A percentile compares a stretch with the other conserved stretches of the same genome.
These are phyloP conservation scores for Wickerhamomyces sp. DNA, from an alignment of 1,139 yeast genomes.

Conservation along the genomic window DNA sequence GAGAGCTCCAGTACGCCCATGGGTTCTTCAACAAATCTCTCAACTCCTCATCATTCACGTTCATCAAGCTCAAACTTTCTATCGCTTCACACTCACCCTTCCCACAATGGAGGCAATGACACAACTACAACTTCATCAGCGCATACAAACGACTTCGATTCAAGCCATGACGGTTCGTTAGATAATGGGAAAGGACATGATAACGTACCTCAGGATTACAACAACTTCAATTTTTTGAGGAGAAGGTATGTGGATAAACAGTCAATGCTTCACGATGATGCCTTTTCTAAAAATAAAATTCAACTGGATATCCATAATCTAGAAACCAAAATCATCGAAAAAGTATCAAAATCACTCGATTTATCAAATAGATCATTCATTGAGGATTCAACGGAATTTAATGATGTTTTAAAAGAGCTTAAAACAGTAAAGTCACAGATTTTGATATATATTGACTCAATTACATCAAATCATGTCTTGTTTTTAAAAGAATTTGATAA, in stretches of 20 bases:
- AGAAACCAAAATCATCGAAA: not conserved
- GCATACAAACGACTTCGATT: not conserved
- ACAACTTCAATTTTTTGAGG: not conserved
- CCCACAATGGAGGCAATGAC: not conserved
- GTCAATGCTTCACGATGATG: not conserved
- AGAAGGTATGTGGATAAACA: too few relatives aligned
- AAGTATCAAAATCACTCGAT: not conserved
- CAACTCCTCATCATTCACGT: not conserved
- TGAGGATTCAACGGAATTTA: not conserved
- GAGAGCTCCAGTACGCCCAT: conserved; percentile 1
- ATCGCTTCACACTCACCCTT: not conserved
- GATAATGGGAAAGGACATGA: too few relatives aligned
- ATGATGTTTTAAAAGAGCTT: not conserved
- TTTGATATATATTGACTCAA: not conserved
- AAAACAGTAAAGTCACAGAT: not conserved
- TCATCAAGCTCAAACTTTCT: not conserved
- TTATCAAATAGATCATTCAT: not conserved
- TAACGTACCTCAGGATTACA: not conserved
- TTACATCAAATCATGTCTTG: not conserved
- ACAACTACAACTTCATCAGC: too few relatives aligned
- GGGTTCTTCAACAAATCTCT: not conserved
- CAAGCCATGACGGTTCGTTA: not conserved
- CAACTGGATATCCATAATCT: not conserved
- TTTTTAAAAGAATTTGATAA: not conserved
- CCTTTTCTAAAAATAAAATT: not conserved